Evolutionary conservation across 495 filamentous ascomycete genomes (phyloP).

Genomic region (Neurospora africana): DNA sequence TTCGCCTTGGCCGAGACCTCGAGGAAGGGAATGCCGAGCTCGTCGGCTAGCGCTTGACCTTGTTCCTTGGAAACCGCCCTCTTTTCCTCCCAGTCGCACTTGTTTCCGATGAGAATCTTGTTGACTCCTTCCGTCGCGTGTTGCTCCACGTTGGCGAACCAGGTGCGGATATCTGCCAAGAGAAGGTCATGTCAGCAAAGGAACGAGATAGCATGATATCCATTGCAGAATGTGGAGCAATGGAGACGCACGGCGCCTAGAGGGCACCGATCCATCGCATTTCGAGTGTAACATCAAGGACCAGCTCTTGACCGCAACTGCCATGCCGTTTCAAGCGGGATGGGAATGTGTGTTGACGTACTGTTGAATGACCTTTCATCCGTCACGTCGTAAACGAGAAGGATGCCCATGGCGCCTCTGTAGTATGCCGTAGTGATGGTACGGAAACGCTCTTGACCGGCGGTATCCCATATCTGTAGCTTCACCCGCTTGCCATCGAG

Average conservation of each 20-base stretch:
- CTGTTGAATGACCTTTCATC: slow-evolving; percentile 96
- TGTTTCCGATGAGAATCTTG: slow-evolving; percentile 99
- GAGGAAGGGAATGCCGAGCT: slow-evolving; percentile 96
- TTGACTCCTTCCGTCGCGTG: slow-evolving; percentile 98
- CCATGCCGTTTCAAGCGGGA: not conserved
- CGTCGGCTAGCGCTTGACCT: slow-evolving; percentile 86
- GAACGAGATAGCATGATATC: not conserved
- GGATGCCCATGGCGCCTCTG: slow-evolving; percentile 93
- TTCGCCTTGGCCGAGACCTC: slow-evolving; percentile 98
- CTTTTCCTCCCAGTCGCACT: slow-evolving; percentile 99
- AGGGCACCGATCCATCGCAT: not conserved
- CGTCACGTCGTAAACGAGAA: slow-evolving; percentile 97
- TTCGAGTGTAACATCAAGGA: not conserved
- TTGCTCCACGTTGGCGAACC: slow-evolving; percentile 99
- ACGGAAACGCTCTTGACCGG: slow-evolving; percentile 93
- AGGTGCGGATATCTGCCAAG: slow-evolving; percentile 82
- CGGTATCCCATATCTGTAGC: slow-evolving; percentile 98
- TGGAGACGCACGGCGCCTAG: not conserved
- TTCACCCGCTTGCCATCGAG: slow-evolving; percentile 96
- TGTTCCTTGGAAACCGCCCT: slow-evolving; percentile 84
- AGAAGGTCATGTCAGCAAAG: not conserved
- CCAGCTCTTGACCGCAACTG: not conserved
- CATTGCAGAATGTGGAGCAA: not conserved
- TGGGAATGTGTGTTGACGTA: slow-evolving; percentile 35
- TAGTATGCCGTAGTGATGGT: slow-evolving; percentile 99